Percentiles rank a stretch among this genome's conserved stretches.
These are phyloP conservation scores for Iris macrosiphon DNA, from an alignment of 106 monocot genomes.

Conservation along the genomic window DNA sequence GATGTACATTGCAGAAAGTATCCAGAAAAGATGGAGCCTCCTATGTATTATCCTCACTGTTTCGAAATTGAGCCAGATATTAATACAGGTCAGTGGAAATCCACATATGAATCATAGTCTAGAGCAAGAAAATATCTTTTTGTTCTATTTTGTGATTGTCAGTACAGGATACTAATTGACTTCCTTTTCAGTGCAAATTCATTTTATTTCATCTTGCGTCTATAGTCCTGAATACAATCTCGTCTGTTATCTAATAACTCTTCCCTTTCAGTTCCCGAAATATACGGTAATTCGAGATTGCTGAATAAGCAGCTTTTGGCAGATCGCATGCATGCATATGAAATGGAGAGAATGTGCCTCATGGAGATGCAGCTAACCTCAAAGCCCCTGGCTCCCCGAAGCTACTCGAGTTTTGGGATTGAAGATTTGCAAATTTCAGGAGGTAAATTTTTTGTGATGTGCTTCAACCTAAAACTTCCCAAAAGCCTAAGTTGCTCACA, in stretches of 20 bases:
- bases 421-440: constrained; percentile 13
- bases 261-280: constrained; percentile 18
- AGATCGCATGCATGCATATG: constrained; percentile 17
- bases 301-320: constrained; percentile 8
- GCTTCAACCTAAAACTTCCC: neutral
- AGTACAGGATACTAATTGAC: too few relatives aligned
- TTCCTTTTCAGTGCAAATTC: too few relatives aligned
- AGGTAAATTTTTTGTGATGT: constrained; percentile 12
- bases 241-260: neutral
- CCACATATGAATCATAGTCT: too few relatives aligned
- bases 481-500: neutral
- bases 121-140: too few relatives aligned
- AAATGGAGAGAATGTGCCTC: constrained; percentile 19
- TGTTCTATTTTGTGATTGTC: too few relatives aligned
- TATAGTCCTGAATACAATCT: too few relatives aligned
- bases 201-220: too few relatives aligned
- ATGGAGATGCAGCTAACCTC: constrained; percentile 16
- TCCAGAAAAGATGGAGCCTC: constrained; percentile 15
- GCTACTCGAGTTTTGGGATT: constrained; percentile 11
- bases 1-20: constrained; percentile 23
- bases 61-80: constrained; percentile 25
- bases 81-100: constrained; percentile 22
- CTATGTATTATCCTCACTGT: constrained; percentile 19
- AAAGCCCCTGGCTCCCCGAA: constrained; percentile 1
- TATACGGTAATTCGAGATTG: constrained; percentile 10